Evolutionary conservation across 345 rosid species (phyloP).

Genomic region (Lepidium didymum): DNA sequence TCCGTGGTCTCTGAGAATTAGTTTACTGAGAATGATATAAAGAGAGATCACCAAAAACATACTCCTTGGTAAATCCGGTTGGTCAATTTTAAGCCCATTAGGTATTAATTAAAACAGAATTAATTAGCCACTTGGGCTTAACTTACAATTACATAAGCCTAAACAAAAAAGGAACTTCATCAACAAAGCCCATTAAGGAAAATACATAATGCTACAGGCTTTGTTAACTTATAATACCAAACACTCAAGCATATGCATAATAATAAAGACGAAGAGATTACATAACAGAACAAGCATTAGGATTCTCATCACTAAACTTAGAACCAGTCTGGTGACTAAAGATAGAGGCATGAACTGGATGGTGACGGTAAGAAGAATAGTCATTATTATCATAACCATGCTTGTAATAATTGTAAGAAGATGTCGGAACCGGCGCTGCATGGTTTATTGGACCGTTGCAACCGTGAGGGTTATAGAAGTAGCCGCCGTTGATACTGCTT

Average conservation of each 20-base stretch:
- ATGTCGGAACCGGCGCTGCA: slow-evolving; percentile 49
- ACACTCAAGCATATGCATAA: background rate
- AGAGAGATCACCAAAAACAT: no score
- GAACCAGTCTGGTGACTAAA: slow-evolving; percentile 55
- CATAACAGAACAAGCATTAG: slow-evolving; percentile 73
- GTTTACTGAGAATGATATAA: no score
- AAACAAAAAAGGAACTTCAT: background rate
- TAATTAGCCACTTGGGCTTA: background rate
- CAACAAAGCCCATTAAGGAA: background rate
- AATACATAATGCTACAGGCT: background rate
- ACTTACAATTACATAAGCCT: background rate
- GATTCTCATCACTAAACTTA: slow-evolving; percentile 79
- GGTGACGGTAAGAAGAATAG: slow-evolving; percentile 39
- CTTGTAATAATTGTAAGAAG: slow-evolving; percentile 80
- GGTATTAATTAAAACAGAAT: background rate
- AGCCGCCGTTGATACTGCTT: slow-evolving; percentile 19
- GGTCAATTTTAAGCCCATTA: background rate
- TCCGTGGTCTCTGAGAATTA: no score
- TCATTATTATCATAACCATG: slow-evolving; percentile 64
- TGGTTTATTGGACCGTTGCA: slow-evolving; percentile 50
- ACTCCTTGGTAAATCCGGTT: background rate
- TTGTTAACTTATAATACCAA: background rate
- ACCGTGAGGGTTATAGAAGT: slow-evolving; percentile 46
- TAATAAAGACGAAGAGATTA: slow-evolving; percentile 16
- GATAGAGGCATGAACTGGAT: slow-evolving; percentile 40